Base-by-base conservation (phyloP, 2,329 filamentous ascomycete species). In the Sarocladium oryzae region DNA sequence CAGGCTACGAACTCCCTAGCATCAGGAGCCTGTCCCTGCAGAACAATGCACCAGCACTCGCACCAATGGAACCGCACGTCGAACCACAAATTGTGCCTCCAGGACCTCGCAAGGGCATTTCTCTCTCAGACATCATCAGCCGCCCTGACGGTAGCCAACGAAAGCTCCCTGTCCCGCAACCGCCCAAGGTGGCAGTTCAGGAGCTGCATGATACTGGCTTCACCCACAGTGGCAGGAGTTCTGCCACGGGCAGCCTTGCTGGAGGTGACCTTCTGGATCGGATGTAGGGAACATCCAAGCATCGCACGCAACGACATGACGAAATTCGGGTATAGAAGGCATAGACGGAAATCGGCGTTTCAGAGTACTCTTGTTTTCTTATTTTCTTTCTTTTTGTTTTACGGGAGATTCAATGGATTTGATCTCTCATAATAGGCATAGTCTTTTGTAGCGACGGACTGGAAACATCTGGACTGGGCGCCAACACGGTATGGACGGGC, bases 41-140 rank as follows among this genome's bases (percentile, higher is more conserved):
- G 43, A 75, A 79, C 56, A 73, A 71, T 20, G 77, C 76, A 15
- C 79, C 79, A 2, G 78, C 78, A 8, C 65, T 82, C 55, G 77
- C 79, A 2, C 79, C 79, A 28, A 75, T 82, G 65, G 79, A 82
- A 65, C 79, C 79, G 26, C 72, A 77, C 55, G 67, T 77, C 10
- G 76, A 81, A 55, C 66, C 63, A 9, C 65, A 67, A n/a, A 43
- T 50, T 9, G 28, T 24, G 11, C 48, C 48, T 36, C 60, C 72
- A 33, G 57, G 69, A 53, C 72, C 76, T 51, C 73, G 79, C 59
- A 80, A 76, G 52, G 90, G 90, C 36, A 81, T 95, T 53, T 87
- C 89, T 35, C 85, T 97, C 60, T 88, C 85, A 53, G 92, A 97
- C 66, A 97, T 97, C 63, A 93, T 97, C 73, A 89, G 86, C 63